These are phyloP conservation scores for Aspergillus fumigatus DNA, from an alignment of 2,329 filamentous ascomycete genomes.

Conservation along the genomic window DNA sequence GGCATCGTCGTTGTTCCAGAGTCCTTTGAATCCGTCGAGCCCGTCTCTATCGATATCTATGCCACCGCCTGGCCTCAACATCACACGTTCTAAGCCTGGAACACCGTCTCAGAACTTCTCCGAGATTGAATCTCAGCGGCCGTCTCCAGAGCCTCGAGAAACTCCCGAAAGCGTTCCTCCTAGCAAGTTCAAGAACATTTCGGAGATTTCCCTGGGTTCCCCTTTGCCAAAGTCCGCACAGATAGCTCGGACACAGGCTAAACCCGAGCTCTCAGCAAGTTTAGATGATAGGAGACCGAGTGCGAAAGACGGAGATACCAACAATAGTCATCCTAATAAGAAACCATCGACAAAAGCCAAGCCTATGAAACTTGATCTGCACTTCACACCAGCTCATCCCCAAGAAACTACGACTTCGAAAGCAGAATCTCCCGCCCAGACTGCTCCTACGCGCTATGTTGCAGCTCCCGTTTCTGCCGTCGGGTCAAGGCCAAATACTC, in stretches of 20 bases:
- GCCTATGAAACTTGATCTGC: slow-evolving; percentile 32
- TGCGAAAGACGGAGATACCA: slow-evolving; percentile 6
- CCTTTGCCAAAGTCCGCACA: slow-evolving; percentile 32
- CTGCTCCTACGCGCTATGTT: slow-evolving; percentile 17
- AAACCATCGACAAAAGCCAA: slow-evolving; percentile 21
- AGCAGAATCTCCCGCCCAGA: slow-evolving; percentile 19
- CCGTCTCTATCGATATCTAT: slow-evolving; percentile 25
- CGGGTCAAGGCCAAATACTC: slow-evolving; percentile 48
- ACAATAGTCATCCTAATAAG: slow-evolving; percentile 4
- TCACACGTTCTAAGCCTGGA: slow-evolving; percentile 21
- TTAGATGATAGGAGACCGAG: slow-evolving; percentile 15
- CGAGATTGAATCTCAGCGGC: slow-evolving; percentile 19
- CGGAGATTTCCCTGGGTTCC: slow-evolving; percentile 40
- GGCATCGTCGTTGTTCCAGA: slow-evolving; percentile 29
- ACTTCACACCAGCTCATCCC: slow-evolving; percentile 16
- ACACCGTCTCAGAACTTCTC: slow-evolving; percentile 26
- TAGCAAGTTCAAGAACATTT: slow-evolving; percentile 26
- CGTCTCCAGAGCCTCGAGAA: slow-evolving; percentile 24
- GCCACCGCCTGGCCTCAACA: slow-evolving; percentile 25
- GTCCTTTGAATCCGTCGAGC: slow-evolving; percentile 26
- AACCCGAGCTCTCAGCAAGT: slow-evolving; percentile 14
- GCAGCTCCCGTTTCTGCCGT: slow-evolving; percentile 31
- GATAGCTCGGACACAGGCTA: slow-evolving; percentile 23
- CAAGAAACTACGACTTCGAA: slow-evolving; percentile 19
- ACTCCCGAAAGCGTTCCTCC: slow-evolving; percentile 17